Evolutionary conservation across 371 early-diverging fungal genomes (phyloP), one percentile per base, ranked within the genome.

Genomic region (Neoconidiobolus thromboides): DNA sequence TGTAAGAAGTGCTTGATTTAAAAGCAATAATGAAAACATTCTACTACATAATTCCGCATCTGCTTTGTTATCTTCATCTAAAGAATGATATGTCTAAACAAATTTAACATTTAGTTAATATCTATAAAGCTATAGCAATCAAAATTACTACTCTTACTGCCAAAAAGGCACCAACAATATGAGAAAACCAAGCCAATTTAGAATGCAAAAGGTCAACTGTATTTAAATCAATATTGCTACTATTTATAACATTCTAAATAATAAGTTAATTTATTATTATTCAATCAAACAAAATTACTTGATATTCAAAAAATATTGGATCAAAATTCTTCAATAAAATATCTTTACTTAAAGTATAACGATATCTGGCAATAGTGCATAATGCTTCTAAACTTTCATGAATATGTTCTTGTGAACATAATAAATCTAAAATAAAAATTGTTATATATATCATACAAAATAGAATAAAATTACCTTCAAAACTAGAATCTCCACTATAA

Each of bases 121-220:
- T 26, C 26, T 26, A 26, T 26, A 26, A 26, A 26, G 26, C 26
- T 26, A 26, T 26, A 26, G 26, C 26, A 26, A 26, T 26, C 26
- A 26, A 36, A 12, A 57, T 63, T 77, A 82, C 83, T n/a, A 76
- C 69, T 63, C 83, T 68, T 52, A 69, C 85, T 9, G 77, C 84
- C 48, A 79, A 71, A 62, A 76, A 81, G 1, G 81, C 74, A 49
- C 85, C 84, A 66, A 81, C 82, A 15, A 81, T 77, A 55, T 91
- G 86, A 14, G 88, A 81, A 38, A 86, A 71, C 89, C 89, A 91
- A 0, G 89, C 81, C 67, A 89, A 75, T 68, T 81, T 80, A 26
- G 26, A 26, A 26, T 26, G 26, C 26, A 26, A 26, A 26, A 26
- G 26, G 26, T 26, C 26, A 26, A 26, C 26, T 26, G 26, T 26